Percentiles rank a stretch among this genome's conserved stretches.
Evolutionary conservation across 495 filamentous ascomycete genomes (phyloP).

Genomic region (Platismatia glauca): DNA sequence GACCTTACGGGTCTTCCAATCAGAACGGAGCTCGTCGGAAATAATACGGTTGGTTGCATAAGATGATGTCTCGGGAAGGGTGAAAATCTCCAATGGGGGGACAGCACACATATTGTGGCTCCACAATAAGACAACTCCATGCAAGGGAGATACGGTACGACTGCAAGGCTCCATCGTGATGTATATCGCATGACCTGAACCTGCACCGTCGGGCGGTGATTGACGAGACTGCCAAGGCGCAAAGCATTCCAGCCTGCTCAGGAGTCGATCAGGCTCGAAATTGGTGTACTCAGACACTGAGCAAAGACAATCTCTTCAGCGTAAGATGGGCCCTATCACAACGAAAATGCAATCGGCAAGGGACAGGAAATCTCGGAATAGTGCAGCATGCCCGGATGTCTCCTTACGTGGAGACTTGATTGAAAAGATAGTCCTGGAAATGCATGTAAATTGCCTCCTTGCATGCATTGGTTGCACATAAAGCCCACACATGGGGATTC

Average conservation of each 20-base stretch:
- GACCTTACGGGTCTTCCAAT: constrained; percentile 7
- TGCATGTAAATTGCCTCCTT: constrained; percentile 12
- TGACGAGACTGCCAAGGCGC: constrained; percentile 9
- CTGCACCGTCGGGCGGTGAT: constrained; percentile 4
- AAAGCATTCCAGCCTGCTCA: constrained; percentile 2
- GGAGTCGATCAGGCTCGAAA: constrained; percentile 1
- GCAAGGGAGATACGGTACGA: constrained; percentile 10
- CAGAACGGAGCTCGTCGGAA: constrained; percentile 10
- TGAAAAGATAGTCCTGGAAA: constrained; percentile 7
- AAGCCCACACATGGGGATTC: constrained; percentile 13
- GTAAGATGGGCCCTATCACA: constrained; percentile 8
- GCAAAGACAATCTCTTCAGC: constrained; percentile 12
- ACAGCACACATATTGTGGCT: constrained; percentile 9
- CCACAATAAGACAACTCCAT: constrained; percentile 9
- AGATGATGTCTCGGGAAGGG: constrained; percentile 2
- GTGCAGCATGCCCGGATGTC: constrained; percentile 8
- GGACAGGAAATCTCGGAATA: constrained; percentile 2
- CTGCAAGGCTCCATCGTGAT: constrained; percentile 10
- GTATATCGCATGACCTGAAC: background rate
- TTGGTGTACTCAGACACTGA: constrained; percentile 7
- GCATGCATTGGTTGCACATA: constrained; percentile 8
- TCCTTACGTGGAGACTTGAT: constrained; percentile 15
- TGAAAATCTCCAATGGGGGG: constrained; percentile 3
- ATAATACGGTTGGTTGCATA: constrained; percentile 11
- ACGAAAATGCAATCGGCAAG: constrained; percentile 14